These are phyloP conservation scores for Geosmithia flava DNA, from an alignment of 2,329 filamentous ascomycete genomes.

Conservation along the genomic window DNA sequence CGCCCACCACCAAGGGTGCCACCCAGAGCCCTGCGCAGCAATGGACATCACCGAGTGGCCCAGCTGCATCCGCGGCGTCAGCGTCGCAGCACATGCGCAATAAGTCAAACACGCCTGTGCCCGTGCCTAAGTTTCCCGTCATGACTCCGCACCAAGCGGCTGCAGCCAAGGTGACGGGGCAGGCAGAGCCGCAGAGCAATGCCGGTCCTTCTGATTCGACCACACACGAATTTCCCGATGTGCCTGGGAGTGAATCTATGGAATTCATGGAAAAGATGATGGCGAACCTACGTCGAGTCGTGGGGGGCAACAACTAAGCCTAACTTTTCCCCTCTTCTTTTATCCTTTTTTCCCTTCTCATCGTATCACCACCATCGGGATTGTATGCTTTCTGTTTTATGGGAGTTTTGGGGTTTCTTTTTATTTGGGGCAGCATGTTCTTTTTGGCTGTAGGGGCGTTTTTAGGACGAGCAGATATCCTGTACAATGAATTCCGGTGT, in stretches of 20 bases:
- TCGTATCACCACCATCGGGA: no score
- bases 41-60: not conserved
- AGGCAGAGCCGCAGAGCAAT: not conserved
- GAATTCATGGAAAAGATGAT: conserved; percentile 40
- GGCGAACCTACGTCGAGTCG: conserved; percentile 30
- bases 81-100: no score
- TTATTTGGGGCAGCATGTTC: no score
- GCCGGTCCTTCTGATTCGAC: no score
- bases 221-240: conserved; percentile 21
- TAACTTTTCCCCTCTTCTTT: not conserved
- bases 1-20: not conserved
- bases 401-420: no score
- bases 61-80: not conserved
- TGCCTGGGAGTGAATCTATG: conserved; percentile 29
- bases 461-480: no score
- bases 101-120: conserved; percentile 10
- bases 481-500: no score
- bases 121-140: conserved; percentile 5
- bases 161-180: not conserved
- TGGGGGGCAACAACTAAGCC: not conserved
- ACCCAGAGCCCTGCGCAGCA: not conserved
- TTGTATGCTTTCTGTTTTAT: no score
- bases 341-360: not conserved
- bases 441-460: no score
- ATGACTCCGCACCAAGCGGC: conserved; percentile 5